Base-by-base conservation (phyloP, 2,329 filamentous ascomycete genomes). In the Tolypocladium pustulatum region DNA sequence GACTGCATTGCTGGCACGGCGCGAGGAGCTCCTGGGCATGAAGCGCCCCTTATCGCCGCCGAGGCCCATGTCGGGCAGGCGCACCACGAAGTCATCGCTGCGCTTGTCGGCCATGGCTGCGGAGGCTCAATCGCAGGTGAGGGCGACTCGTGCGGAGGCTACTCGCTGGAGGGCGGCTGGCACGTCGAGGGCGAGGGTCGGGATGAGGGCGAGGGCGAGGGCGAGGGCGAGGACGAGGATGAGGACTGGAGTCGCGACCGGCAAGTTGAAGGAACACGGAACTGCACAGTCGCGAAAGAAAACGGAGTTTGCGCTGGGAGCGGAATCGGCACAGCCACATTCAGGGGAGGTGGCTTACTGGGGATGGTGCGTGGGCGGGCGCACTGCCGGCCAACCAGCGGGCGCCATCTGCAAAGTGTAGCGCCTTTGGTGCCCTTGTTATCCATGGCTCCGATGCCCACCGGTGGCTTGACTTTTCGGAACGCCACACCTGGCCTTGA, bases 21-120 rank as follows among this genome's bases (percentile, higher is more conserved):
- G 49, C 43, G 55, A 52, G 6, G 55, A 25, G 17, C n/a, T 27
- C 32, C 62, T 65, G 32, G 75, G 67, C 58, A 78, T 69, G 68
- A 83, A 83, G 65, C 77, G 68, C 67, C 81, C 75, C 71, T 80
- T 77, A 74, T 85, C 74, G 68, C 73, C 74, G 68, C 73, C 73
- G 37, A 64, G 66, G 66, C 77, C 75, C 64, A 76, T 77, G 61
- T 88, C 86, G 67, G 83, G 82, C 78, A 90, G 84, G 67, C 88
- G 84, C 71, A 90, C 81, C 62, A 82, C 77, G 69, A 87, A 90
- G 71, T 94, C 89, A 71, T 89, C 88, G 74, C 90, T 94, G 81
- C 94, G 95, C 73, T 92, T 91, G 79, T 94, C 89, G 69, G 87
- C 81, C 91, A 96, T 96, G 41, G 37, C 49, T 56, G 49, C 49